These are phyloP conservation scores for Chaetomium sp. DNA, from an alignment of 2,329 filamentous ascomycete species.

Conservation along the genomic window DNA sequence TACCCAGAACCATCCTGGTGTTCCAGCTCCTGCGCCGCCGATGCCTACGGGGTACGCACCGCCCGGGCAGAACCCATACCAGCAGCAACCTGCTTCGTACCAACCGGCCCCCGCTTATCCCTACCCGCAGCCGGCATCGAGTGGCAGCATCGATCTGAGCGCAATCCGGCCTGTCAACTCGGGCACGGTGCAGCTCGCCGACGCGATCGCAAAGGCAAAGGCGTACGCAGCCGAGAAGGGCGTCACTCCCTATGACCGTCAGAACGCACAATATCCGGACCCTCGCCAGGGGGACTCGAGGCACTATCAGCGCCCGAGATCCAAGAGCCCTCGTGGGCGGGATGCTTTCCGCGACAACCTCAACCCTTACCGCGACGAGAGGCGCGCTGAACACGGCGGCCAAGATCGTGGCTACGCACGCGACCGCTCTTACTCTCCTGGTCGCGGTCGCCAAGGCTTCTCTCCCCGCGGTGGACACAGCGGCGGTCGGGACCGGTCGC, in stretches of 20 bases:
- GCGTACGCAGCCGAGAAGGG: constrained; percentile 80
- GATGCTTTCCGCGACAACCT: constrained; percentile 74
- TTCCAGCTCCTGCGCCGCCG: constrained; percentile 23
- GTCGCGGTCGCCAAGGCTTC: constrained; percentile 54
- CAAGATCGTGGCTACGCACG: constrained; percentile 57
- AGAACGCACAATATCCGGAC: constrained; percentile 48
- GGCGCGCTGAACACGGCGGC: constrained; percentile 67
- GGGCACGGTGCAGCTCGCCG: constrained; percentile 79
- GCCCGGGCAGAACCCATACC: constrained; percentile 33
- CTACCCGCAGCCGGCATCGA: constrained; percentile 67
- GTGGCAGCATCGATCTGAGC: constrained; percentile 78
- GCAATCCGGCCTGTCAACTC: constrained; percentile 77
- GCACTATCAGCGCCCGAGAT: constrained; percentile 67
- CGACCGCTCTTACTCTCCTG: constrained; percentile 69
- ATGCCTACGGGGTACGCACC: constrained; percentile 25
- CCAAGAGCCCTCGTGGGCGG: constrained; percentile 73
- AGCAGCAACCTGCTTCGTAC: constrained; percentile 28
- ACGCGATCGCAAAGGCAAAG: constrained; percentile 82
- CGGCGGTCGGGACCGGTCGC: constrained; percentile 63
- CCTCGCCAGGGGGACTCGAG: constrained; percentile 53
- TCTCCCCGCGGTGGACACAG: constrained; percentile 60
- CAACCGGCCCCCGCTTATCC: constrained; percentile 31
- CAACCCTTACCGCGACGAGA: constrained; percentile 84
- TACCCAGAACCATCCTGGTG: constrained; percentile 30
- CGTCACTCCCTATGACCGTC: constrained; percentile 63